Conservation (phyloP, 371 early-diverging fungal genomes). For the Circinella minor region DNA sequence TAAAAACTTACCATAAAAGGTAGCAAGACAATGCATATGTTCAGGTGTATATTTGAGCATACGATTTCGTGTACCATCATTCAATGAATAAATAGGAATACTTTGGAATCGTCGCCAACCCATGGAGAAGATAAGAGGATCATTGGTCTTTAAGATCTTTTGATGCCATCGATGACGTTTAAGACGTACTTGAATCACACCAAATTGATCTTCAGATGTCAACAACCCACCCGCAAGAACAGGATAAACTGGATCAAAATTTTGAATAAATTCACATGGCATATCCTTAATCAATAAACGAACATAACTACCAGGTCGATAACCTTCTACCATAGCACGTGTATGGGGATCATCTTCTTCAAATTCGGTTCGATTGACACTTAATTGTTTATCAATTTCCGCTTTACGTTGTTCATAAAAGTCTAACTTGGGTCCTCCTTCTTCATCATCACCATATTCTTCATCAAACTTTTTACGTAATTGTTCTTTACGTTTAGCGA, state of each 20-base stretch:
- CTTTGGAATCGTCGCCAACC: constrained; percentile 99
- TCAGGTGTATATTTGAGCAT: constrained; percentile 99
- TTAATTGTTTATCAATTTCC: constrained; percentile 80
- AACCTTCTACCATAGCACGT: constrained; percentile 84
- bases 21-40: constrained; percentile 98
- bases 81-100: constrained; percentile 93
- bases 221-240: constrained; percentile 91
- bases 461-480: constrained; percentile 92
- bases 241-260: constrained; percentile 89
- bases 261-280: constrained; percentile 92
- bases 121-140: constrained; percentile 96
- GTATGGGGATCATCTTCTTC: constrained; percentile 78
- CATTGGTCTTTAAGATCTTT: constrained; percentile 96
- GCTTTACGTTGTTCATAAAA: constrained; percentile 91
- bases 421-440: constrained; percentile 65
- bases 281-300: constrained; percentile 86
- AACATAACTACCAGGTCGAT: constrained; percentile 92
- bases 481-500: constrained; percentile 86
- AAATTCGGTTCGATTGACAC: constrained; percentile 86
- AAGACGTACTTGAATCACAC: constrained; percentile 93
- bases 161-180: constrained; percentile 99
- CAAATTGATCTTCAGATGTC: constrained; percentile 87
- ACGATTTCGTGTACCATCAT: constrained; percentile 93
- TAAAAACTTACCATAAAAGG: constrained; percentile 79
- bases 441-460: constrained; percentile 79